phyloP scores from a whole-genome alignment of 2,329 filamentous ascomycete species.

The Scytalidium lignicola region DNA sequence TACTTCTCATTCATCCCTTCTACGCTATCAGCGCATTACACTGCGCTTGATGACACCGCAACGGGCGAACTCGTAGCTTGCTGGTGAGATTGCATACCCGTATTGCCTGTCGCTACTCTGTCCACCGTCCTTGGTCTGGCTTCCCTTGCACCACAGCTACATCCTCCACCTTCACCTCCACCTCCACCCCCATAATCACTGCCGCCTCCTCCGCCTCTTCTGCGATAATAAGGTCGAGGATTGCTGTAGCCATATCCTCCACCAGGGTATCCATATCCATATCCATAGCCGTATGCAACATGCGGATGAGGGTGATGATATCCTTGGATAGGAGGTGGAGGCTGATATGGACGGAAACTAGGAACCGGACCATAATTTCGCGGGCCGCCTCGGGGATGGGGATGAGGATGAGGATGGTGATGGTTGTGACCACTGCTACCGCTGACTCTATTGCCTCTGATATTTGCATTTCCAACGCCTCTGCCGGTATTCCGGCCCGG shows the following conservation, averaged over 20 bases:
- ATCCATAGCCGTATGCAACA: slow-evolving; percentile 1
- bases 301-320: not conserved
- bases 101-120: not conserved
- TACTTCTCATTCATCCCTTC: too few relatives aligned
- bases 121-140: slow-evolving; percentile 1
- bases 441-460: slow-evolving; percentile 1
- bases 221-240: not conserved
- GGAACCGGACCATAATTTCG: not conserved
- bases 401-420: not conserved
- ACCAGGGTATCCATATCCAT: slow-evolving; percentile 1
- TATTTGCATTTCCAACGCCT: not conserved
- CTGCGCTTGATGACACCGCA: not conserved
- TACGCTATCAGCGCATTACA: not conserved
- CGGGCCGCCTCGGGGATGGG: not conserved
- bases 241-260: slow-evolving; percentile 1
- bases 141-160: not conserved
- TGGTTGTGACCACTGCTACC: not conserved
- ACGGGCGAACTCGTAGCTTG: not conserved
- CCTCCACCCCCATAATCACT: slow-evolving; percentile 1
- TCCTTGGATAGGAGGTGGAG: not conserved
- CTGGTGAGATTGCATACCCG: not conserved
- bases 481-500: not conserved
- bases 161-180: not conserved
- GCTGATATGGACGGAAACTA: not conserved
- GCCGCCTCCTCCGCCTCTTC: not conserved